Evolutionary conservation across 2,329 filamentous ascomycete species (phyloP).

Genomic region (Ascochyta koolunga): DNA sequence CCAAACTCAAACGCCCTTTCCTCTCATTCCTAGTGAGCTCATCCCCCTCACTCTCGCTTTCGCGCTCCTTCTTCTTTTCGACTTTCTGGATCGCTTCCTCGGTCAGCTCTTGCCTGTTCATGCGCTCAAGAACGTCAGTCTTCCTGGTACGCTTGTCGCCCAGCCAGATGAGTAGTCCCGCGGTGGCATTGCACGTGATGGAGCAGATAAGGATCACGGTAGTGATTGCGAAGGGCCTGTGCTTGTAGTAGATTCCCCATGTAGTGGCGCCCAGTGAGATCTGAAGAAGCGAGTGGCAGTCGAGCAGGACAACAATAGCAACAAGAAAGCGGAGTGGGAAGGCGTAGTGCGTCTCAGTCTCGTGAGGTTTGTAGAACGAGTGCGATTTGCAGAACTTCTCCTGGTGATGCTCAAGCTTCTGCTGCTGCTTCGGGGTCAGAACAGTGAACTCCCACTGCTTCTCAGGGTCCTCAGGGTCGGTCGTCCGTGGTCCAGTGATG

Average conservation of each 20-base stretch:
- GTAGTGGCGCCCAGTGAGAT: slow-evolving; percentile 79
- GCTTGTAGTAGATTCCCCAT: slow-evolving; percentile 76
- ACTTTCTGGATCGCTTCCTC: slow-evolving; percentile 65
- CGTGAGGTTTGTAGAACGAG: slow-evolving; percentile 88
- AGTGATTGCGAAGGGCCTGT: slow-evolving; percentile 73
- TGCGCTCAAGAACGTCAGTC: slow-evolving; percentile 80
- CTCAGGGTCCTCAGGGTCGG: slow-evolving; percentile 42
- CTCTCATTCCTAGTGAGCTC: slow-evolving; percentile 23
- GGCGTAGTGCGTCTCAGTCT: slow-evolving; percentile 79
- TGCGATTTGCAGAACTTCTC: slow-evolving; percentile 81
- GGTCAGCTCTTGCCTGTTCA: slow-evolving; percentile 79
- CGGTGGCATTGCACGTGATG: slow-evolving; percentile 77
- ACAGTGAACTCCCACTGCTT: slow-evolving; percentile 62
- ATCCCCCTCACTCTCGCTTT: slow-evolving; percentile 46
- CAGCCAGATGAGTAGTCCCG: slow-evolving; percentile 75
- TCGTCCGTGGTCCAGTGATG: slow-evolving; percentile 49
- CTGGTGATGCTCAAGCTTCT: slow-evolving; percentile 75
- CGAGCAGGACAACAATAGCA: slow-evolving; percentile 77
- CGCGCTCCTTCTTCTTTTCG: slow-evolving; percentile 49
- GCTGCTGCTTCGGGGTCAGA: slow-evolving; percentile 69
- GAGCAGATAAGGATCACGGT: slow-evolving; percentile 81
- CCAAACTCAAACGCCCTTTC: slow-evolving; percentile 26
- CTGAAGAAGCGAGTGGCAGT: slow-evolving; percentile 80
- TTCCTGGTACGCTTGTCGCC: slow-evolving; percentile 80
- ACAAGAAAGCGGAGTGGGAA: slow-evolving; percentile 78